Base-by-base conservation (phyloP, 257 asterid genomes). In the Ophiorrhiza pumila region DNA sequence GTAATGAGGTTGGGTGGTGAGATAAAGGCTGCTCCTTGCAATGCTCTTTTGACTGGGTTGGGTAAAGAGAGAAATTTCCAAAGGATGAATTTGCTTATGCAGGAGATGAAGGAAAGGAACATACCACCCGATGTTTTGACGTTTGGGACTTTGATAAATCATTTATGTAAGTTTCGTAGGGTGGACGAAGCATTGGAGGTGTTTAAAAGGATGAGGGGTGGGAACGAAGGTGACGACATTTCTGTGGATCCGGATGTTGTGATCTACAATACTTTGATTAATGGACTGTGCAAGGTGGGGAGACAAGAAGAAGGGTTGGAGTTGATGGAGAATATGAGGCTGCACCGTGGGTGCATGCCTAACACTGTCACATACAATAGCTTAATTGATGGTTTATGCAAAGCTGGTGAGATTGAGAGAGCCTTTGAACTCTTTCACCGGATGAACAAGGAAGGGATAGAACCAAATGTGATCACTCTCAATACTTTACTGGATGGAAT, bases 221-320 rank as follows among this genome's bases (percentile, higher is more conserved):
- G 68, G 43, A 55, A 70, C n/a, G 71, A 80, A 35, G 80, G 77
- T 65, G 75, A 81, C 45, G 84, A 77, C 13, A 35, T 88, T 52
- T 71, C 77, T 17, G 73, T 83, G 25, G 74, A 86, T 59, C 95
- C 95, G 0, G 99, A 94, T 76, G 71, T 69, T 65, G 79, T 91
- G 67, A 63, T 88, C 41, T 90, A 83, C 65, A 94, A 88, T 83
- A 90, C 92, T 13, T 63, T 91, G 79, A 91, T 94, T 64, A 83
- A 87, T 83, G 99, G 96, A 46, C 74, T 94, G 65, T 94, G 97
- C 79, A 94, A 90, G 80, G 95, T 84, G 17, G 99, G 96, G 77
- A 87, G 96, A 80, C 90, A 81, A 61, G 95, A 86, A 64, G 97
- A 90, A 77, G 97, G 91, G 42, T 53, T 88, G 47, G 66, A 72